These are phyloP conservation scores for Ziziphus jujuba DNA, from an alignment of 306 rosid species.

Conservation along the genomic window DNA sequence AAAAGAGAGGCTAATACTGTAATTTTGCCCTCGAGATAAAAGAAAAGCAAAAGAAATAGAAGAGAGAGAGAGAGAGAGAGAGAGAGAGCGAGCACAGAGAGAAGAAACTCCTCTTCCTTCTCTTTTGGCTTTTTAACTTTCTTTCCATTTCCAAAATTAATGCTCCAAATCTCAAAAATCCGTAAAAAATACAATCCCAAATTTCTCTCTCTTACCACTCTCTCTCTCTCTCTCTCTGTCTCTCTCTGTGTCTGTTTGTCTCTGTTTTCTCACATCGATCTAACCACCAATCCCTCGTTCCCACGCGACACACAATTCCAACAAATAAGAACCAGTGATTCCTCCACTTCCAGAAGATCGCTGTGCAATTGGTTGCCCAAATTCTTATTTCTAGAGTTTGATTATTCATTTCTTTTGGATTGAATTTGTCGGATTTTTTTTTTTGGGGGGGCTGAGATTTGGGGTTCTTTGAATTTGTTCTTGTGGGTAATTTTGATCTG, in stretches of 20 bases:
- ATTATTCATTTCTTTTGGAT: background rate
- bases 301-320: background rate
- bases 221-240: background rate
- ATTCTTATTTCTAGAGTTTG: background rate
- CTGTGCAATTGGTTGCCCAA: background rate
- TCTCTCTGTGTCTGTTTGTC: background rate
- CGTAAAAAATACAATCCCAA: background rate
- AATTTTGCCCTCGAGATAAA: no score
- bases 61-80: no score
- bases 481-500: constrained; percentile 16
- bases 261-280: constrained; percentile 1
- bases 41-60: no score
- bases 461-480: constrained; percentile 10
- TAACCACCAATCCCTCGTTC: constrained; percentile 14
- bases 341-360: background rate
- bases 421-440: background rate
- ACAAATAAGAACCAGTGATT: background rate
- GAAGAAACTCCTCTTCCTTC: no score
- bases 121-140: no score
- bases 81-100: no score
- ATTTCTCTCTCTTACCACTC: background rate
- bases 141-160: no score
- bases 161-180: background rate
- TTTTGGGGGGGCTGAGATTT: background rate
- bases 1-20: no score